Evolutionary conservation across 148 eudicot species (phyloP).

Genomic region (Camellia sinensis): DNA sequence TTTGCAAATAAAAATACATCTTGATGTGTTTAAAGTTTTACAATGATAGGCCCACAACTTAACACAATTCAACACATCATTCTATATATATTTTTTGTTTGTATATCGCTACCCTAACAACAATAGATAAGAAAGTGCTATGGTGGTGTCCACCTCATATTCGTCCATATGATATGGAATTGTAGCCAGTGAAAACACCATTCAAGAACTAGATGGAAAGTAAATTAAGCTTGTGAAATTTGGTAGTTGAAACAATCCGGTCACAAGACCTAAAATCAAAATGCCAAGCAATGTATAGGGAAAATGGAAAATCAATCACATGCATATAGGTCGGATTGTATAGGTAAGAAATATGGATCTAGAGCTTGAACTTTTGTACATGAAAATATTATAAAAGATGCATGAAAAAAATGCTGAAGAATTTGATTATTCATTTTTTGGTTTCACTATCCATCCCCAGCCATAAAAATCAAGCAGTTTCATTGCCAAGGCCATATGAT

Average conservation of each 20-base stretch:
- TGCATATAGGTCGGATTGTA: neutral
- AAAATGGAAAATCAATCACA: neutral
- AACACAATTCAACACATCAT: too few relatives aligned
- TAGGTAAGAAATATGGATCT: too few relatives aligned
- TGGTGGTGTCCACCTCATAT: neutral
- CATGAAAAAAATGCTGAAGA: neutral
- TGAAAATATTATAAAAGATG: neutral
- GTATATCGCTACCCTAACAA: too few relatives aligned
- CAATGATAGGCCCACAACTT: too few relatives aligned
- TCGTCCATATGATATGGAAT: neutral
- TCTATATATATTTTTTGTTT: too few relatives aligned
- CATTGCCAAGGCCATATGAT: neutral
- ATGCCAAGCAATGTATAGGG: neutral
- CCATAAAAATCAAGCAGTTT: neutral
- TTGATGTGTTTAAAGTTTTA: too few relatives aligned
- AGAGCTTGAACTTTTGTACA: neutral
- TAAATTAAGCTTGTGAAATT: neutral
- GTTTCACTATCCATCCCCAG: neutral
- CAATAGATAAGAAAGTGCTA: too few relatives aligned
- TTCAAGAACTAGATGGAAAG: neutral
- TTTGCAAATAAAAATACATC: too few relatives aligned
- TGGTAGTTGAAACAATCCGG: neutral
- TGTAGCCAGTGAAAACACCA: neutral
- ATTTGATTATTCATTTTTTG: neutral
- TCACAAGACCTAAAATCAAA: neutral